phyloP scores from a whole-genome alignment of 2,329 filamentous ascomycete genomes.

The Whalleya microplaca region DNA sequence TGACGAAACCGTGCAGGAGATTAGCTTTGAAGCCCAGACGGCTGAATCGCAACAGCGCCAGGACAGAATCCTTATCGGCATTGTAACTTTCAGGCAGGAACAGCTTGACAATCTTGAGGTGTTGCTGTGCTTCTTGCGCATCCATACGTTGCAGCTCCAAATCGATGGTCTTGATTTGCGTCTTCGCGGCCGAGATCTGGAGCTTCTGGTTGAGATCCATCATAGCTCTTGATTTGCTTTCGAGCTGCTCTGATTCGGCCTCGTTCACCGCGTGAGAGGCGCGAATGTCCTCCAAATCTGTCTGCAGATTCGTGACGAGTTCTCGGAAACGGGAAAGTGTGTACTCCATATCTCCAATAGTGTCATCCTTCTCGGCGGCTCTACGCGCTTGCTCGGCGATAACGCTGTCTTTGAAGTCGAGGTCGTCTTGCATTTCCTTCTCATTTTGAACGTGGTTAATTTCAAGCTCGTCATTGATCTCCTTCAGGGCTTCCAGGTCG shows the following conservation, averaged over 20 bases:
- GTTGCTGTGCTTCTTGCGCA: conserved; percentile 85
- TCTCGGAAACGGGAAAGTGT: conserved; percentile 87
- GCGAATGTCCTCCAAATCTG: conserved; percentile 87
- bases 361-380: conserved; percentile 75
- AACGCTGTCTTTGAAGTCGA: conserved; percentile 84
- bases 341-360: conserved; percentile 86
- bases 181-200: conserved; percentile 85
- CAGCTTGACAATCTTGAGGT: conserved; percentile 84
- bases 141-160: conserved; percentile 85
- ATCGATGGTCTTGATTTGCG: conserved; percentile 93
- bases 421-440: conserved; percentile 91
- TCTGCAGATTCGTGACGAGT: conserved; percentile 82
- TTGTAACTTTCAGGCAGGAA: conserved; percentile 88
- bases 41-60: conserved; percentile 86
- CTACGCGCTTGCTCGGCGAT: conserved; percentile 81
- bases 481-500: conserved; percentile 85
- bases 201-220: conserved; percentile 96
- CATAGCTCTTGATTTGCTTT: conserved; percentile 86
- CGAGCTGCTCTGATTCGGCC: conserved; percentile 88
- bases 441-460: conserved; percentile 91
- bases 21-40: conserved; percentile 86
- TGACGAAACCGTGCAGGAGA: conserved; percentile 76
- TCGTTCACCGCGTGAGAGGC: conserved; percentile 92
- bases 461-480: conserved; percentile 93
- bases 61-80: conserved; percentile 80